Evolutionary conservation across 352 stramenopile genomes (phyloP).

Genomic region (Blastocystis sp.): DNA sequence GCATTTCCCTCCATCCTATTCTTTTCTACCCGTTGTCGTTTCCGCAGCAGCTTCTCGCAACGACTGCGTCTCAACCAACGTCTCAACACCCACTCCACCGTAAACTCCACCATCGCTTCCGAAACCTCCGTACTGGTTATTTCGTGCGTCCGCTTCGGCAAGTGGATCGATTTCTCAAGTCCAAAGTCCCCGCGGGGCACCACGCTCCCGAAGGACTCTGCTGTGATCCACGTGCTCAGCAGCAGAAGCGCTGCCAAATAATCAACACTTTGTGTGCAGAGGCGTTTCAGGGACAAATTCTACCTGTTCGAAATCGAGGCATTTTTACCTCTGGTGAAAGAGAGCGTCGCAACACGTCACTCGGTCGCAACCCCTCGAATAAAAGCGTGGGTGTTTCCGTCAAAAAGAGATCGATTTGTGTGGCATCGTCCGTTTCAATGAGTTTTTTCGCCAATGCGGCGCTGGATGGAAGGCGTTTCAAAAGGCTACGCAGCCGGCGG

Average conservation of each 20-base stretch:
- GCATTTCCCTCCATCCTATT: not conserved
- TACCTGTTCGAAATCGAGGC: not conserved
- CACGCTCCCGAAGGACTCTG: not conserved
- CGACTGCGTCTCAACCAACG: not conserved
- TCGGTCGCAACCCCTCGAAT: too few relatives aligned
- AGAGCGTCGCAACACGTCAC: not conserved
- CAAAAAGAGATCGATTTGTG: too few relatives aligned
- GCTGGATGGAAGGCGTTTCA: too few relatives aligned
- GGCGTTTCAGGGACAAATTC: not conserved
- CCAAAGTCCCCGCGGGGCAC: not conserved
- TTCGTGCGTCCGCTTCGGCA: too few relatives aligned
- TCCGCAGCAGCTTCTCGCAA: not conserved
- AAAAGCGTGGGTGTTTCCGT: too few relatives aligned
- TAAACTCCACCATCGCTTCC: too few relatives aligned
- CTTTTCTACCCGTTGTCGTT: not conserved
- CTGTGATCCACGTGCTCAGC: not conserved
- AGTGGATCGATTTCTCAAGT: not conserved
- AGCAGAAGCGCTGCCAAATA: conserved; percentile 7
- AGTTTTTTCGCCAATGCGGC: too few relatives aligned
- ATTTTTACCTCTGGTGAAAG: not conserved
- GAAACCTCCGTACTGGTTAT: too few relatives aligned
- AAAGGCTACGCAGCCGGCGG: not conserved
- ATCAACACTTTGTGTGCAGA: conserved; percentile 6
- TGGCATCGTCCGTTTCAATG: too few relatives aligned
- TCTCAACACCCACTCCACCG: not conserved